Evolutionary conservation across 352 stramenopile species (phyloP), one percentile per base, ranked within the genome.

Genomic region (Globisporangium echinulatum): DNA sequence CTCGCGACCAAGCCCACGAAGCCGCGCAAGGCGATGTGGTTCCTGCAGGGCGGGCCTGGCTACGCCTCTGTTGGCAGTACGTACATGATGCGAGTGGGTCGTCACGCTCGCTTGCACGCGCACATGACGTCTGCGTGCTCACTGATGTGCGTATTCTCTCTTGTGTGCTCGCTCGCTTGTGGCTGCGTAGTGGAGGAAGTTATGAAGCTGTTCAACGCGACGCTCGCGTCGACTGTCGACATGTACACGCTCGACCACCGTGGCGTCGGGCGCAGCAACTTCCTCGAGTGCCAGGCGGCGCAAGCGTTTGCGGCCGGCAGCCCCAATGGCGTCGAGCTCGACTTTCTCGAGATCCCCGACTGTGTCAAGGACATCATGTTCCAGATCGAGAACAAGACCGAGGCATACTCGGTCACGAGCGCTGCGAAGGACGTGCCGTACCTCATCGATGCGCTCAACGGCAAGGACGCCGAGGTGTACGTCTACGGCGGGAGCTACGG

Each of bases 361-460:
- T 66, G 60, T 33, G 53, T 66, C 17, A 25, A 19, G 17, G 60
- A 61, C 49, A 47, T 61, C 39, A 36, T 70, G 7, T 87, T 86
- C 58, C 75, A 89, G 59, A 74, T 89, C 56, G 77, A 85, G 56
- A 83, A 85, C 49, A 74, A 89, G 54, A 83, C 77, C 4, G 68
- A 69, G 0, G 79, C 77, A 4, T 89, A 84, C 55, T 89, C 79
- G 0, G 71, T 89, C 15, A 89, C 79, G 17, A 66, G 54, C 54
- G 59, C 59, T 14, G 59, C 59, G 3, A 65, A 61, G 25, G 59
- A 65, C 44, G 14, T 65, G 4, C 14, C 5, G 54, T 55, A 52
- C 37, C 54, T 66, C 37, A 43, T 62, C 4, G 53, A 55, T 37
- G 37, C 25, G 17, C 33, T 66, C 1, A 40, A 66, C 44, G 15